Percentiles rank a stretch among this genome's conserved stretches.
These are phyloP conservation scores for Beauveria asiatica DNA, from an alignment of 2,329 filamentous ascomycete genomes.

Conservation along the genomic window DNA sequence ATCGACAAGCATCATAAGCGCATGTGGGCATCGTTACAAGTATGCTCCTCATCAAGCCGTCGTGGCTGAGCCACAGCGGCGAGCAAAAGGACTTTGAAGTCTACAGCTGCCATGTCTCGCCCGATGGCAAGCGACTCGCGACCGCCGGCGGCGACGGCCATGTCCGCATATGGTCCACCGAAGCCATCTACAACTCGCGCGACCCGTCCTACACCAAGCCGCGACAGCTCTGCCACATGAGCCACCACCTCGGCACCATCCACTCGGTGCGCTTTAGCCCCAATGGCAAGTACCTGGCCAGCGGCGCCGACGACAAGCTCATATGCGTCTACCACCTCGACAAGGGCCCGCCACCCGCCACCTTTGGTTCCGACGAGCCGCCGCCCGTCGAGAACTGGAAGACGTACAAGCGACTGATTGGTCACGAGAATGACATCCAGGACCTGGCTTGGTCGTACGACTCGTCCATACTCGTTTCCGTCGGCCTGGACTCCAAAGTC, in stretches of 20 bases:
- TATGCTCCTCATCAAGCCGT: slow-evolving; percentile 88
- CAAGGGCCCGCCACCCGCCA: slow-evolving; percentile 66
- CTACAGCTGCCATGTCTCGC: slow-evolving; percentile 95
- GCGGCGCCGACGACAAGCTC: slow-evolving; percentile 96
- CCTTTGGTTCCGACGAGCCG: slow-evolving; percentile 84
- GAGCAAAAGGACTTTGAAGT: slow-evolving; percentile 98
- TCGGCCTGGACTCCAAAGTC: slow-evolving; percentile 93
- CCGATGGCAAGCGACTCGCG: slow-evolving; percentile 83
- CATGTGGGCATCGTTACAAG: slow-evolving; percentile 13
- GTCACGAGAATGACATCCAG: slow-evolving; percentile 97
- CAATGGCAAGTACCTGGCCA: slow-evolving; percentile 90
- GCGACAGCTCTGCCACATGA: slow-evolving; percentile 94
- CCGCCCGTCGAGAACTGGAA: slow-evolving; percentile 98
- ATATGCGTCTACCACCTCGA: slow-evolving; percentile 95
- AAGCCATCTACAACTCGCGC: slow-evolving; percentile 77
- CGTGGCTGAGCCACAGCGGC: slow-evolving; percentile 92
- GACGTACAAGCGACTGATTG: slow-evolving; percentile 84
- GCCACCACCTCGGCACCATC: slow-evolving; percentile 95
- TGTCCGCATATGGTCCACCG: slow-evolving; percentile 95
- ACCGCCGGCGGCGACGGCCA: slow-evolving; percentile 96
- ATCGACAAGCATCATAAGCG: slow-evolving; percentile 1
- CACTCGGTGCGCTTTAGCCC: slow-evolving; percentile 95
- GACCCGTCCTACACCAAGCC: slow-evolving; percentile 66
- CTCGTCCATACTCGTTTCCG: slow-evolving; percentile 89
- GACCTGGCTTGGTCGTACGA: slow-evolving; percentile 96